Evolutionary conservation across 2,329 filamentous ascomycete species (phyloP).

Genomic region (Diaporthe sp.): DNA sequence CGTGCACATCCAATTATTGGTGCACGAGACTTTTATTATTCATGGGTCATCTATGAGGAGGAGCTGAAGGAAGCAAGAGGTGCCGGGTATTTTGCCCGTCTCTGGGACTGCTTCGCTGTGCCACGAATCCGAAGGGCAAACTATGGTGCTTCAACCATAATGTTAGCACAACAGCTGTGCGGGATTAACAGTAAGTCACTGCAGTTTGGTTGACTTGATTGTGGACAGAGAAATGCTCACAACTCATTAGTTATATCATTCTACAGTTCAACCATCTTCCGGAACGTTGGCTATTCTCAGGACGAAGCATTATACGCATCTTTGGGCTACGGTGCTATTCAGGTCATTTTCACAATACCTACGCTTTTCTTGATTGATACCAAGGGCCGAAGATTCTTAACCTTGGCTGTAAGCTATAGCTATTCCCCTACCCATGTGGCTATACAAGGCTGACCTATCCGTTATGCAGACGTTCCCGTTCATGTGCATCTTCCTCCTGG

Average conservation of each 20-base stretch:
- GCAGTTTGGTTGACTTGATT: not conserved
- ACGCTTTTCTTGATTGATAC: constrained; percentile 50
- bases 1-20: constrained; percentile 69
- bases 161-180: constrained; percentile 76
- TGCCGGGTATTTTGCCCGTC: constrained; percentile 72
- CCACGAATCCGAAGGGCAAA: constrained; percentile 79
- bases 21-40: constrained; percentile 73
- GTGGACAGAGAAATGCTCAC: no score
- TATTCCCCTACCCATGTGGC: not conserved
- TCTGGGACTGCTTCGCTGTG: constrained; percentile 76
- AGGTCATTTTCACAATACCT: constrained; percentile 45
- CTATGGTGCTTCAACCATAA: constrained; percentile 82
- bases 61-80: constrained; percentile 56
- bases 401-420: constrained; percentile 43
- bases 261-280: constrained; percentile 77
- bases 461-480: constrained; percentile 70
- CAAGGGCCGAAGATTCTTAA: constrained; percentile 46
- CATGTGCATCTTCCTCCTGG: constrained; percentile 61
- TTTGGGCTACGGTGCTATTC: constrained; percentile 69
- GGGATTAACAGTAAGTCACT: constrained; percentile 67
- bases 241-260: constrained; percentile 71
- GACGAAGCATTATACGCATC: constrained; percentile 71
- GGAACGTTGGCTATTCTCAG: constrained; percentile 68
- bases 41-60: constrained; percentile 71
- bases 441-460: not conserved